Evolutionary conservation across 2,329 filamentous ascomycete genomes (phyloP), one percentile per base, ranked within the genome.

Genomic region (Fusarium anguioides): DNA sequence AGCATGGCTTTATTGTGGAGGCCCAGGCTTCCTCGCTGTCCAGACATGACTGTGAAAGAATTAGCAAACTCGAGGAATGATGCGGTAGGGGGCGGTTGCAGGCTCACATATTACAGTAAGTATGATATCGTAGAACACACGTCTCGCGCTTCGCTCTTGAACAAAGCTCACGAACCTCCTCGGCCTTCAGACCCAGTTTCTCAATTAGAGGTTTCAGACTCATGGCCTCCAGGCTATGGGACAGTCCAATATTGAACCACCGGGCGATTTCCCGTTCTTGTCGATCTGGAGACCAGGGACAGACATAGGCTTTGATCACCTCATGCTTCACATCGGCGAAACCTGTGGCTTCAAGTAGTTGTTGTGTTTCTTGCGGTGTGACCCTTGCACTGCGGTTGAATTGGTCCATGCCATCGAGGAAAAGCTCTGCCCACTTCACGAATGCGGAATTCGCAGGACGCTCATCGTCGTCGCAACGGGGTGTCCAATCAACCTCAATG

Each of bases 401-500:
- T 39, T 83, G 82, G 44, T 88, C 84, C 68, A 93, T 94, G 40
- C 91, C 91, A 57, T 87, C 84, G 45, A 87, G 83, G 56, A 96
- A 81, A 57, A 87, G 86, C 24, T 86, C 79, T 64, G 90, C 90
- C 94, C 94, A 97, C 70, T 87, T 80, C 41, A 82, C 78, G 17
- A 95, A 80, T 26, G 84, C 81, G 9, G 89, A 87, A 35, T 87
- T 79, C 6, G 78, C 68, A 12, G 86, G 83, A 15, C 91, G 79
- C 2, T 87, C 87, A 33, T 85, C 84, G 70, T 92, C 88, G 65
- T 93, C 90, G 73, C 88, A 91, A 49, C 87, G 87, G 18, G 93
- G 93, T 45, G 86, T 82, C 78, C 92, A 92, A 77, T 98, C 93
- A 53, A 98, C 91, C 76, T 98, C 95, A 45, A 97, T 87, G 70